A percentile compares a stretch with the other conserved stretches of the same genome.
Conservation (phyloP, 176 grass and related monocot species). For the Aegilops speltoides region DNA sequence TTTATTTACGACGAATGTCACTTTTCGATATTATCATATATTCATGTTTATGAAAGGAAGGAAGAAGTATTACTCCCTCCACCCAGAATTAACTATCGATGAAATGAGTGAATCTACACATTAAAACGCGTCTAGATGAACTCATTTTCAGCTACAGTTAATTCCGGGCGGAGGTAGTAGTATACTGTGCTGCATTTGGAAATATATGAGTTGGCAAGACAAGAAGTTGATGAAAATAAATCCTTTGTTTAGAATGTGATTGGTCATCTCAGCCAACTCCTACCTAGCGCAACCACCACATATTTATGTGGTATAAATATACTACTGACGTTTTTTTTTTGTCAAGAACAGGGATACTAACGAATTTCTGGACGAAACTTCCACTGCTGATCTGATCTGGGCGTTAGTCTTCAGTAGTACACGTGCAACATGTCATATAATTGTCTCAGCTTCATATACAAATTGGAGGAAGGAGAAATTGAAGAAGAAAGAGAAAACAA, state of each 20-base stretch:
- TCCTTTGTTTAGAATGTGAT: not conserved
- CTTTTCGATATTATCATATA: no score
- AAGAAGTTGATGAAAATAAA: not conserved
- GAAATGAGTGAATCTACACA: no score
- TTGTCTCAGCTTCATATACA: not conserved
- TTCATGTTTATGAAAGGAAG: not conserved
- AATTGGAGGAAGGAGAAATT: not conserved
- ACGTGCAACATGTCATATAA: slow-evolving; percentile 24
- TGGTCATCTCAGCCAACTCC: not conserved
- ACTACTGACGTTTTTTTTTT: not conserved
- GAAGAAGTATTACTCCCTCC: no score
- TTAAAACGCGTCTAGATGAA: no score
- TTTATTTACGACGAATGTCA: no score
- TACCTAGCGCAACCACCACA: not conserved
- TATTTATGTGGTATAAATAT: not conserved
- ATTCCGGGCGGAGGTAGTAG: not conserved
- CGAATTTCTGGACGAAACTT: slow-evolving; percentile 20
- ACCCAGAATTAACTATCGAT: no score
- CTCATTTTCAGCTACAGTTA: no score
- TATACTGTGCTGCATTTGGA: not conserved
- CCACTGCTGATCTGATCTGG: slow-evolving; percentile 14
- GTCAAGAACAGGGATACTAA: not conserved
- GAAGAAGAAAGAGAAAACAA: not conserved
- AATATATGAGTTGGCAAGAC: not conserved
- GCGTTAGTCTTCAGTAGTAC: slow-evolving; percentile 6